Percentiles rank a stretch among this genome's conserved stretches.
Conservation (phyloP, 192 early-diverging fungal genomes). For the Linderina pennispora region DNA sequence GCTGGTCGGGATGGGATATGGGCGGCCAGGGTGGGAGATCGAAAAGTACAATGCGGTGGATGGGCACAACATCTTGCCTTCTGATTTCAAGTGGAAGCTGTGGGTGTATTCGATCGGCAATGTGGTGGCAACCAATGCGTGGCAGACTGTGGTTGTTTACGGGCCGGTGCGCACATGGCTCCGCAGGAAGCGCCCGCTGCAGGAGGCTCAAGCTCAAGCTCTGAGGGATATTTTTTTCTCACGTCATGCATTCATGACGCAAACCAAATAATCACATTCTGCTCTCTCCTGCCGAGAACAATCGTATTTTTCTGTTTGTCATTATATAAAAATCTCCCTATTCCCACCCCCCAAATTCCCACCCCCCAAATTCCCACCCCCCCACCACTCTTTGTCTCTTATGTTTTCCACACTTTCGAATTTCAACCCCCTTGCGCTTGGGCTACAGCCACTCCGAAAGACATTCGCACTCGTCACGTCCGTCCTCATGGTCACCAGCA, state of each 20-base stretch:
- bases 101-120: conserved; percentile 49
- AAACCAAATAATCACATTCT: too few relatives aligned
- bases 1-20: conserved; percentile 22
- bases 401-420: not conserved
- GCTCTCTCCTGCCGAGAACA: too few relatives aligned
- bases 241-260: too few relatives aligned
- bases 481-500: not conserved
- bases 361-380: too few relatives aligned
- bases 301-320: too few relatives aligned
- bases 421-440: not conserved
- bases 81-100: conserved; percentile 48
- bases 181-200: conserved; percentile 44
- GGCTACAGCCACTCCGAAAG: not conserved
- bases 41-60: conserved; percentile 50
- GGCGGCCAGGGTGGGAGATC: conserved; percentile 24
- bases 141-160: conserved; percentile 45
- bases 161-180: conserved; percentile 44
- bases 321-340: too few relatives aligned
- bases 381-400: too few relatives aligned
- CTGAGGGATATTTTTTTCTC: too few relatives aligned
- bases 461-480: not conserved
- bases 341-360: too few relatives aligned
- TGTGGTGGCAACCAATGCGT: conserved; percentile 32
- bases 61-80: conserved; percentile 53
- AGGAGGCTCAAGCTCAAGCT: conserved; percentile 7